Conservation (phyloP, 2,329 filamentous ascomycete genomes). For the Hypocreales sp. region DNA sequence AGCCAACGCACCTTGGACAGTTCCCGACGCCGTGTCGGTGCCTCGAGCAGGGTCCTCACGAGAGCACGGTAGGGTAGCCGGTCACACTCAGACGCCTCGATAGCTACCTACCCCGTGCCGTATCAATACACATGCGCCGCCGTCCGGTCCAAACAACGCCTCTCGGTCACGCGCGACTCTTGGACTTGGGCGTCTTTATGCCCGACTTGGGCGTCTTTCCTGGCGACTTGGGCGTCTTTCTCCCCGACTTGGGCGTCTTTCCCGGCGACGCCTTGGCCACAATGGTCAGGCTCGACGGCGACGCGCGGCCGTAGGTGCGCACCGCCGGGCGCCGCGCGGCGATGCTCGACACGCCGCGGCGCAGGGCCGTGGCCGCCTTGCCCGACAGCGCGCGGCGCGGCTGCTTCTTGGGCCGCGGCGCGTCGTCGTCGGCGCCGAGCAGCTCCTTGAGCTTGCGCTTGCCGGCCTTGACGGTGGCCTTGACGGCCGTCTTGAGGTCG, state of each 20-base stretch:
- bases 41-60: too few species aligned
- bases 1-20: too few species aligned
- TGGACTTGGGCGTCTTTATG: too few species aligned
- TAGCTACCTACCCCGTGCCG: too few species aligned
- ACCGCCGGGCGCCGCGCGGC: slow-evolving; percentile 3
- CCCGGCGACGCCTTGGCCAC: slow-evolving; percentile 5
- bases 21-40: too few species aligned
- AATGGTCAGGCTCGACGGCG: slow-evolving; percentile 8
- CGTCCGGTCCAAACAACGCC: too few species aligned
- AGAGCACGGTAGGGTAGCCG: too few species aligned
- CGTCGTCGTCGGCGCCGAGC: slow-evolving; percentile 21
- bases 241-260: not conserved
- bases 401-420: slow-evolving; percentile 28
- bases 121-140: too few species aligned
- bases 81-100: too few species aligned
- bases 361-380: slow-evolving; percentile 19
- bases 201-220: too few species aligned
- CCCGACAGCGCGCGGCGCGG: slow-evolving; percentile 22
- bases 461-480: slow-evolving; percentile 26
- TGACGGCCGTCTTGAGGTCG: slow-evolving; percentile 21
- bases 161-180: too few species aligned
- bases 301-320: too few species aligned
- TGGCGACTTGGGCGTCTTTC: not conserved
- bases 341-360: slow-evolving; percentile 19
- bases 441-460: slow-evolving; percentile 43